Conservation (phyloP, 2,329 filamentous ascomycete species). For the Ophiognomonia clavigignenti-juglandacearum region DNA sequence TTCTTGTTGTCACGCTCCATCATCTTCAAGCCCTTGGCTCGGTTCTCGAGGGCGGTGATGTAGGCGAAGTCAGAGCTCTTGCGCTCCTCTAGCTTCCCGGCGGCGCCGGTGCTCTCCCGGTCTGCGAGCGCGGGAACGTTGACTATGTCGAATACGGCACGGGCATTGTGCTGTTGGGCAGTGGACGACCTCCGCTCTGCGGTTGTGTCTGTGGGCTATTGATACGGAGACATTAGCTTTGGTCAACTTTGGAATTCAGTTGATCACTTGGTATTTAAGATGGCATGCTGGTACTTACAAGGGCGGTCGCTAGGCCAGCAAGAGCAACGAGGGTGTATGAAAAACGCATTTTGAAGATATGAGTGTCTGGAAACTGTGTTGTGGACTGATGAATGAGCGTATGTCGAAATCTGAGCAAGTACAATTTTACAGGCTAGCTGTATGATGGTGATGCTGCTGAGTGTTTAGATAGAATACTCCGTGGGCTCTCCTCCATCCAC, state of each 20-base stretch:
- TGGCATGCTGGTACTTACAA: neutral
- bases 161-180: neutral
- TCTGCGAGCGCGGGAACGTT: neutral
- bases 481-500: no score
- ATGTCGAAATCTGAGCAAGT: no score
- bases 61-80: neutral
- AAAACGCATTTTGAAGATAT: slow-evolving; percentile 12
- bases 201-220: neutral
- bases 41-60: neutral
- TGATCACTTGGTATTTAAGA: no score
- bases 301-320: slow-evolving; percentile 7
- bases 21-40: neutral
- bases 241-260: neutral
- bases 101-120: slow-evolving; percentile 1
- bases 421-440: no score
- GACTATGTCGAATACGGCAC: neutral
- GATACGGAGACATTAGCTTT: no score
- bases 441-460: no score
- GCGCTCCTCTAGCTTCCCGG: neutral
- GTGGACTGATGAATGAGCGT: no score
- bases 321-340: slow-evolving; percentile 6
- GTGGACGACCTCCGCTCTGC: neutral
- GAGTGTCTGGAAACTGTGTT: neutral
- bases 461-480: no score
- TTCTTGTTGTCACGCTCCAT: neutral